A percentile compares a stretch with the other conserved stretches of the same genome.
phyloP scores from a whole-genome alignment of 495 filamentous ascomycete species.

The Neurospora sp. region DNA sequence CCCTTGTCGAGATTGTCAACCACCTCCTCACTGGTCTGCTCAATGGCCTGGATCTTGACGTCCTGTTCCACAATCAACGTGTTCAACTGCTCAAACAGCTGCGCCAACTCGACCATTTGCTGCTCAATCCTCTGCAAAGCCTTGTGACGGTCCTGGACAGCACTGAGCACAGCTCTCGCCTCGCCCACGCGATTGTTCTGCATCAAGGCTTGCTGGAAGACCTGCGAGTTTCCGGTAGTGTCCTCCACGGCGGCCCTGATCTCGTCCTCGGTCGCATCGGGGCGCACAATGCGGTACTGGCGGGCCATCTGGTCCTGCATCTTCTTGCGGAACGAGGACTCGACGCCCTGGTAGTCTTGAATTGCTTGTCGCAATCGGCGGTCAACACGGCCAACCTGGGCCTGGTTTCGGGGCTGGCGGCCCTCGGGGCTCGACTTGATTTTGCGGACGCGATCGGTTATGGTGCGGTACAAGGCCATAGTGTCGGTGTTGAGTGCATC shows the following conservation, averaged over 20 bases:
- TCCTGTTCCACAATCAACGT: slow-evolving; percentile 77
- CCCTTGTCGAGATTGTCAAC: slow-evolving; percentile 68
- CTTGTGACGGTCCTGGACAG: slow-evolving; percentile 72
- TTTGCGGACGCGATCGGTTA: slow-evolving; percentile 62
- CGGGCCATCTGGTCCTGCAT: slow-evolving; percentile 74
- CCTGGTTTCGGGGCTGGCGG: slow-evolving; percentile 54
- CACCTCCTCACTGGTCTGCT: slow-evolving; percentile 70
- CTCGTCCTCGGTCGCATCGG: slow-evolving; percentile 73
- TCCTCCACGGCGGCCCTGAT: slow-evolving; percentile 66
- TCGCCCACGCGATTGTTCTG: slow-evolving; percentile 65
- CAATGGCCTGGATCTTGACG: slow-evolving; percentile 61
- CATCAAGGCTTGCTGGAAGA: slow-evolving; percentile 75
- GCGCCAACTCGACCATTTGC: slow-evolving; percentile 72
- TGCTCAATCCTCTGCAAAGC: slow-evolving; percentile 86
- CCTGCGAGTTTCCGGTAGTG: slow-evolving; percentile 53
- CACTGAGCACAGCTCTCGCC: slow-evolving; percentile 63
- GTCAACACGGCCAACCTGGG: slow-evolving; percentile 71
- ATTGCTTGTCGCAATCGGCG: slow-evolving; percentile 69
- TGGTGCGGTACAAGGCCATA: slow-evolving; percentile 66
- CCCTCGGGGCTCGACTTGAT: slow-evolving; percentile 73
- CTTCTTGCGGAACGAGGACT: slow-evolving; percentile 65
- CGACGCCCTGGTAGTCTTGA: slow-evolving; percentile 66
- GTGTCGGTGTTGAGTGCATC: slow-evolving; percentile 56
- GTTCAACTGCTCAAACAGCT: slow-evolving; percentile 61
- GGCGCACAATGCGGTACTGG: slow-evolving; percentile 81